Conservation (phyloP, 1,139 yeast species). For the Suhomyces wounanorum region DNA sequence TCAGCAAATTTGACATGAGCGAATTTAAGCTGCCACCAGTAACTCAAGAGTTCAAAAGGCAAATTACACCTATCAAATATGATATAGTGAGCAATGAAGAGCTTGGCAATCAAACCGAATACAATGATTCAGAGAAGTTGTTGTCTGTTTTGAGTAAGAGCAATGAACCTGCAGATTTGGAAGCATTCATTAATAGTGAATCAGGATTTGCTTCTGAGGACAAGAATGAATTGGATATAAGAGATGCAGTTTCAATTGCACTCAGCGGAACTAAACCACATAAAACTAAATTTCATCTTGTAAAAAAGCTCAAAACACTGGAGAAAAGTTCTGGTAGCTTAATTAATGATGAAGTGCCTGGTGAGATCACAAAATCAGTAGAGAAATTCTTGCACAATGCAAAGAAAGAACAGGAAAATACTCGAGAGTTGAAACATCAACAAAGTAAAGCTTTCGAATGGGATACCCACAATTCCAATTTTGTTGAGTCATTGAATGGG, state of each 20-base stretch:
- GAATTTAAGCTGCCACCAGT: slow-evolving; percentile 19
- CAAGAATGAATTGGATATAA: slow-evolving; percentile 20
- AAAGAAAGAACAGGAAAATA: slow-evolving; percentile 35
- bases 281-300: not conserved
- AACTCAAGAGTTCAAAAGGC: not conserved
- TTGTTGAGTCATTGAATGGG: slow-evolving; percentile 44
- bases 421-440: slow-evolving; percentile 48
- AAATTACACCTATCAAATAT: slow-evolving; percentile 4
- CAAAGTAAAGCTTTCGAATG: slow-evolving; percentile 57
- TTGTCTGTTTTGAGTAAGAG: slow-evolving; percentile 20
- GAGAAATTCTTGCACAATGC: slow-evolving; percentile 48
- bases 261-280: slow-evolving; percentile 13
- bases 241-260: slow-evolving; percentile 28
- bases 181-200: slow-evolving; percentile 13
- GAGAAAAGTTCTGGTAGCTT: not conserved
- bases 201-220: slow-evolving; percentile 10
- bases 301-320: slow-evolving; percentile 1
- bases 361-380: slow-evolving; percentile 18
- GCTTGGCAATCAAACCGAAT: slow-evolving; percentile 12
- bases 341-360: slow-evolving; percentile 1
- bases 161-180: slow-evolving; percentile 19
- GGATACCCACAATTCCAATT: slow-evolving; percentile 37
- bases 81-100: slow-evolving; percentile 6
- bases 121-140: slow-evolving; percentile 28
- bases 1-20: slow-evolving; percentile 25